Evolutionary conservation across 2,329 filamentous ascomycete genomes (phyloP).

Genomic region (Aspergillus ochraceoroseus): DNA sequence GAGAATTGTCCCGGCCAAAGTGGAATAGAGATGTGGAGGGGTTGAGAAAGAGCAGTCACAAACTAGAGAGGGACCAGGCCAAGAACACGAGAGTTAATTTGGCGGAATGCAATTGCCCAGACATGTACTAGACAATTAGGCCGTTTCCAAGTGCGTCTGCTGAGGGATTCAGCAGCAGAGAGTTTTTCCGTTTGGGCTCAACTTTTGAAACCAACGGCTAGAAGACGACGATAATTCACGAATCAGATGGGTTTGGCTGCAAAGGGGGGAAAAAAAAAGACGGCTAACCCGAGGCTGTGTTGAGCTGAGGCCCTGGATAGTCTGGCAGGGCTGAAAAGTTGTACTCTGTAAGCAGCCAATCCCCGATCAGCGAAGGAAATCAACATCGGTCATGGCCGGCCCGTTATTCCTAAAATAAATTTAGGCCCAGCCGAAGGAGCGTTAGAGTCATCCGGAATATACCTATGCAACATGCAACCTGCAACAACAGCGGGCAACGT

Average conservation of each 20-base stretch:
- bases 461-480: neutral
- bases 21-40: too few relatives aligned
- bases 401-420: neutral
- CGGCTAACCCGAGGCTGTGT: constrained; percentile 19
- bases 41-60: neutral
- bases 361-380: neutral
- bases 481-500: too few relatives aligned
- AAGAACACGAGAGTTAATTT: constrained; percentile 4
- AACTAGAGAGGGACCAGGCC: neutral
- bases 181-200: constrained; percentile 3
- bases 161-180: constrained; percentile 5
- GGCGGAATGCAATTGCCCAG: constrained; percentile 2
- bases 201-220: constrained; percentile 4
- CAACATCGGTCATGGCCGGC: constrained; percentile 10
- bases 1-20: too few relatives aligned
- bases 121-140: neutral
- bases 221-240: too few relatives aligned
- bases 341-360: constrained; percentile 2
- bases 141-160: neutral
- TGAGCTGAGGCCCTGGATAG: constrained; percentile 5
- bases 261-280: too few relatives aligned
- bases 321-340: constrained; percentile 12
- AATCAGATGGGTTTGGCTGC: too few relatives aligned
- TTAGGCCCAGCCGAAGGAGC: neutral
- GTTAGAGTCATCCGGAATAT: constrained; percentile 1